Conservation (phyloP, 2,329 filamentous ascomycete genomes). For the Rosellinia necatrix region DNA sequence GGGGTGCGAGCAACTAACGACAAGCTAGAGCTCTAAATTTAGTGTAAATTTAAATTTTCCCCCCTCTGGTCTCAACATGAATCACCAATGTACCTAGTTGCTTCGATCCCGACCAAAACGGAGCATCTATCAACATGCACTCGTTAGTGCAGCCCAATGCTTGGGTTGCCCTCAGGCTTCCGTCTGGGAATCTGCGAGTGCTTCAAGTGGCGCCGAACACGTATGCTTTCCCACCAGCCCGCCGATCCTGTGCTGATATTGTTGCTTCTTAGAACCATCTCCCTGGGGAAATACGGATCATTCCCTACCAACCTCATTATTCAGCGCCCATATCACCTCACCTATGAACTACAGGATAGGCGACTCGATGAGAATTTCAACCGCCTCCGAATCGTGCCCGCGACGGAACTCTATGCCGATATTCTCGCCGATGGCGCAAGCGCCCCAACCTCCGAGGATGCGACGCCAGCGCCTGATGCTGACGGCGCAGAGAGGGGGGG, state of each 20-base stretch:
- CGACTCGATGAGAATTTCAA: conserved; percentile 66
- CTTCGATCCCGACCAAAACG: background rate
- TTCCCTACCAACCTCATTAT: conserved; percentile 90
- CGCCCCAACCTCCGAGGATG: conserved; percentile 43
- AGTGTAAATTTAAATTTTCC: no score
- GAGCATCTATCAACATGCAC: conserved; percentile 41
- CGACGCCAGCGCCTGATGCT: conserved; percentile 46
- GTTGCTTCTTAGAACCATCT: conserved; percentile 69
- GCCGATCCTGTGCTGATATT: conserved; percentile 12
- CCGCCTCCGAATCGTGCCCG: conserved; percentile 76
- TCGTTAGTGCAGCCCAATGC: conserved; percentile 59
- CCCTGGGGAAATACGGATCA: conserved; percentile 88
- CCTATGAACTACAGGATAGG: conserved; percentile 84
- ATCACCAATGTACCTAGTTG: background rate
- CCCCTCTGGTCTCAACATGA: no score
- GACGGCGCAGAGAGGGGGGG: conserved; percentile 46
- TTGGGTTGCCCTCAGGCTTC: conserved; percentile 64
- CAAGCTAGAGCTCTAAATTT: conserved; percentile 6
- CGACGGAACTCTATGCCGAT: conserved; percentile 83
- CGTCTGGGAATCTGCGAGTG: conserved; percentile 61
- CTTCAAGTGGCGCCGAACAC: conserved; percentile 65
- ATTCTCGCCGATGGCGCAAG: conserved; percentile 58
- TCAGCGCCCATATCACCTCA: conserved; percentile 88
- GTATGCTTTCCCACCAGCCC: conserved; percentile 46
- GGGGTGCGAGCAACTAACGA: conserved; percentile 12